Conservation (phyloP, 805 yeast species). For the Teunomyces gatunensis region DNA sequence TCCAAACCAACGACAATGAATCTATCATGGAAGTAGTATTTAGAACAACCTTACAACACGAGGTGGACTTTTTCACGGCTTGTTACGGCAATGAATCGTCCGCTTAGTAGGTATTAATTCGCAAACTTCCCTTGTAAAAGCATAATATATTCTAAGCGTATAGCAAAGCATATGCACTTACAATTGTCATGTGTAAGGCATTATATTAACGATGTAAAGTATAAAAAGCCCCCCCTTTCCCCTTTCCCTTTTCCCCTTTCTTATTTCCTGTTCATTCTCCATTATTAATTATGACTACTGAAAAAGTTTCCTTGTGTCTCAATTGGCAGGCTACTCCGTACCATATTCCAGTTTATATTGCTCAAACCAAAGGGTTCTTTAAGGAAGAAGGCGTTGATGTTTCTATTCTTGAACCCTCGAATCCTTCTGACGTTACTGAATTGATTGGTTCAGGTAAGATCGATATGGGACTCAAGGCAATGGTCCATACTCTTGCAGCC, state of each 20-base stretch:
- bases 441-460: slow-evolving; percentile 55
- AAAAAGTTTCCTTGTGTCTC: slow-evolving; percentile 49
- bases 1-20: slow-evolving; percentile 19
- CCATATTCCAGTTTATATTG: slow-evolving; percentile 52
- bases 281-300: slow-evolving; percentile 32
- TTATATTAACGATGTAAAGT: not conserved
- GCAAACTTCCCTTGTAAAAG: not conserved
- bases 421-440: slow-evolving; percentile 58
- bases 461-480: slow-evolving; percentile 59
- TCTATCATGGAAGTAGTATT: slow-evolving; percentile 23
- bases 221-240: not conserved
- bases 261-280: not conserved
- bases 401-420: slow-evolving; percentile 53
- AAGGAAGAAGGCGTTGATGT: slow-evolving; percentile 49
- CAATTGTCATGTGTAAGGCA: not conserved
- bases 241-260: no score
- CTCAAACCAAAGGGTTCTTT: slow-evolving; percentile 50
- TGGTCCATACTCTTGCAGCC: slow-evolving; percentile 60
- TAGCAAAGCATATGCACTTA: not conserved
- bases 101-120: not conserved
- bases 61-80: slow-evolving; percentile 45
- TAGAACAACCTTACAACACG: slow-evolving; percentile 35
- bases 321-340: slow-evolving; percentile 59
- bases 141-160: not conserved
- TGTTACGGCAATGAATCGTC: slow-evolving; percentile 31